Conservation (phyloP, 352 stramenopile genomes). For the Globisporangium paroecandrum region DNA sequence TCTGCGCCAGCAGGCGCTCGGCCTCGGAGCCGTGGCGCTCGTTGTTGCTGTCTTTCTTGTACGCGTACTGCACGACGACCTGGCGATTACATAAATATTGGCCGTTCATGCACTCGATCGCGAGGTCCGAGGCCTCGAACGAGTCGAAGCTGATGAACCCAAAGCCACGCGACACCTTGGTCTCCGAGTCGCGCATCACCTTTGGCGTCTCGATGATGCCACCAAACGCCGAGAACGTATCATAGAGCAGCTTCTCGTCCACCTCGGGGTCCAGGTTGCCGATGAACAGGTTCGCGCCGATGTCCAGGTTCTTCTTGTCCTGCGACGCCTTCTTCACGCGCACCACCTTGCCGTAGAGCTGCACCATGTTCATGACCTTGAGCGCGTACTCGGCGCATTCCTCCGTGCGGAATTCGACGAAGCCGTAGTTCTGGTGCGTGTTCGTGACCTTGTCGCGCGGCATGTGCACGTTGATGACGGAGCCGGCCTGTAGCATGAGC, state of each 20-base stretch:
- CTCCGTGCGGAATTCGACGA: slow-evolving; percentile 98
- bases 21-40: slow-evolving; percentile 91
- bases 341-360: slow-evolving; percentile 96
- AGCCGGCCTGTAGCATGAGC: slow-evolving; percentile 91
- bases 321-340: slow-evolving; percentile 95
- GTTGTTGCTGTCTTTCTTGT: slow-evolving; percentile 95
- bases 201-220: slow-evolving; percentile 95
- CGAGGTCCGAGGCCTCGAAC: slow-evolving; percentile 97
- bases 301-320: slow-evolving; percentile 95
- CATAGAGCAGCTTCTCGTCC: slow-evolving; percentile 99
- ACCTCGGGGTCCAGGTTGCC: slow-evolving; percentile 96
- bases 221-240: slow-evolving; percentile 99
- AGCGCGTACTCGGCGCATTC: slow-evolving; percentile 98
- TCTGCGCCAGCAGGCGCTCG: slow-evolving; percentile 81
- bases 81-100: slow-evolving; percentile 98
- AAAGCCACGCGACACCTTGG: slow-evolving; percentile 92
- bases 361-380: slow-evolving; percentile 99
- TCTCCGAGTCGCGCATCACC: slow-evolving; percentile 93
- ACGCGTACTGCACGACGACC: slow-evolving; percentile 98
- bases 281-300: slow-evolving; percentile 99
- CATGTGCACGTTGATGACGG: slow-evolving; percentile 98
- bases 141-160: slow-evolving; percentile 97
- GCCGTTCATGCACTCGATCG: slow-evolving; percentile 99
- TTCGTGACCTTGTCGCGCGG: slow-evolving; percentile 97
- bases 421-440: slow-evolving; percentile 96